Evolutionary conservation across 441 rosid species (phyloP).

Genomic region (Sinapis alba): DNA sequence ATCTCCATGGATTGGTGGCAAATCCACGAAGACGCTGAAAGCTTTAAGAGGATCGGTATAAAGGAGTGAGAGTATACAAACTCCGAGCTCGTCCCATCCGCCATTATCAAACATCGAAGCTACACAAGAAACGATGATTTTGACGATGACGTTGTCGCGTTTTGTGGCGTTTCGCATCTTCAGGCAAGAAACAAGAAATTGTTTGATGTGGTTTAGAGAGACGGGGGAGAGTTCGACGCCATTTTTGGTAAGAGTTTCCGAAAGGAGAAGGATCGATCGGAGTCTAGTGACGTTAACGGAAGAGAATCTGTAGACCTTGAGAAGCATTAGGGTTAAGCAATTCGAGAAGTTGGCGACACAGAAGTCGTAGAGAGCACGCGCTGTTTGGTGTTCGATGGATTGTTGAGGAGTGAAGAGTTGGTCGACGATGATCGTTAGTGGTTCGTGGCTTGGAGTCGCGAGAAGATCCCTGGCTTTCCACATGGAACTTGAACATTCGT

Average conservation of each 20-base stretch:
- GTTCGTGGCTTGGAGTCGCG: constrained; percentile 3
- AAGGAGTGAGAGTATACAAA: background rate
- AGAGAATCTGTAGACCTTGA: background rate
- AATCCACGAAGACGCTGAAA: background rate
- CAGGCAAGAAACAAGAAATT: background rate
- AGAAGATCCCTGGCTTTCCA: constrained; percentile 5
- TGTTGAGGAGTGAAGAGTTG: no score
- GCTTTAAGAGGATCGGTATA: background rate
- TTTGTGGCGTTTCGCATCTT: background rate
- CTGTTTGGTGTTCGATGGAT: background rate
- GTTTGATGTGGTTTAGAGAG: background rate
- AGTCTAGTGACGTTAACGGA: background rate
- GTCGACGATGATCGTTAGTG: background rate
- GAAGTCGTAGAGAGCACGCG: constrained; percentile 9
- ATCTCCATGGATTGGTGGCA: background rate
- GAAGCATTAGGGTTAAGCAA: constrained; percentile 13
- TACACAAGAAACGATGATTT: constrained; percentile 8
- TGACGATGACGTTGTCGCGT: background rate
- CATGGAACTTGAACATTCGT: background rate
- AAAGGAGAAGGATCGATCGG: background rate
- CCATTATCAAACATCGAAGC: background rate
- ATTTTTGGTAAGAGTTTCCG: background rate
- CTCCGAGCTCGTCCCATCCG: constrained; percentile 11
- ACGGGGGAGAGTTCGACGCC: background rate
- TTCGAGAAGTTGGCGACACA: constrained; percentile 5